Evolutionary conservation across 106 monocot species (phyloP).

Genomic region (Dactylorhiza incarnata): DNA sequence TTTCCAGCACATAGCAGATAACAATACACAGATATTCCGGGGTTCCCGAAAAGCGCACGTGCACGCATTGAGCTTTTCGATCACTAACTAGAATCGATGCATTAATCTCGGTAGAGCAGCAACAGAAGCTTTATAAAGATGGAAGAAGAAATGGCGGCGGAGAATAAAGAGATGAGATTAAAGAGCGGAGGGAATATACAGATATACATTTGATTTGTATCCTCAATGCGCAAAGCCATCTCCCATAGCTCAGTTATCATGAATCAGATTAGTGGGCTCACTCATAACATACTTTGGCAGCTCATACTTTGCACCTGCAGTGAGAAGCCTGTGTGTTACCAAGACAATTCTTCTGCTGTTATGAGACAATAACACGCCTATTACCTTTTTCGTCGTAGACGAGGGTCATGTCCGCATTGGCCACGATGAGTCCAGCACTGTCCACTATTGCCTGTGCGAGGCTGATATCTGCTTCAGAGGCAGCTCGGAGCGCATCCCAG

Average conservation of each 20-base stretch:
- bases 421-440: constrained; percentile 45
- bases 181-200: background rate
- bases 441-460: constrained; percentile 58
- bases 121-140: background rate
- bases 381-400: constrained; percentile 68
- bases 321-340: background rate
- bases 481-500: constrained; percentile 65
- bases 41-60: no score
- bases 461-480: constrained; percentile 47
- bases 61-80: no score
- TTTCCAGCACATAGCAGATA: no score
- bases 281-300: constrained; percentile 60
- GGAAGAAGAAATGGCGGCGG: background rate
- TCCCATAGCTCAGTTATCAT: constrained; percentile 9
- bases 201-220: background rate
- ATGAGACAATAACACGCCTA: background rate
- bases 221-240: constrained; percentile 3
- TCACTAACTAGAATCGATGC: no score
- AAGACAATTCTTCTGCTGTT: background rate
- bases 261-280: constrained; percentile 58
- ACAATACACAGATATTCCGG: no score
- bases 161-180: background rate
- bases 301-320: constrained; percentile 67
- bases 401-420: constrained; percentile 45
- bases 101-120: background rate